phyloP scores from a whole-genome alignment of 1,139 yeast genomes.

The Geotrichum phurueaensis region DNA sequence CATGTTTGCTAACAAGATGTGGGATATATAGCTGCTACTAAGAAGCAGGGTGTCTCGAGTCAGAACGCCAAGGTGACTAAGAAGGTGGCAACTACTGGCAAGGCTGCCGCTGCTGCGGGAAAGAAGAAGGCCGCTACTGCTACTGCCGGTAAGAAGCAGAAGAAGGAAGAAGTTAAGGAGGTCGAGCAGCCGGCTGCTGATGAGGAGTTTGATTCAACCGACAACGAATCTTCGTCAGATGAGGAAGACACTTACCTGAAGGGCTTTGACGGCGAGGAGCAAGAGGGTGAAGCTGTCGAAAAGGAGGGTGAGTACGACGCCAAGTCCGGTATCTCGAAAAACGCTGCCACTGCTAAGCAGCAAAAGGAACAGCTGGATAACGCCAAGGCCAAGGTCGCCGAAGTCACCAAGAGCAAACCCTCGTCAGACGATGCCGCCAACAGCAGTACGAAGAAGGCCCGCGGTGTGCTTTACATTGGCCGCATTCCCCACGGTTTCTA shows the following conservation, averaged over 20 bases:
- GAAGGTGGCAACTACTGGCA: slow-evolving; percentile 10
- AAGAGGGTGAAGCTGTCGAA: slow-evolving; percentile 17
- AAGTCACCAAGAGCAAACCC: slow-evolving; percentile 16
- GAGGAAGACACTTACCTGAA: slow-evolving; percentile 23
- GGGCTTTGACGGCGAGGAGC: slow-evolving; percentile 27
- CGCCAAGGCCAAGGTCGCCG: slow-evolving; percentile 7
- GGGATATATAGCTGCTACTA: slow-evolving; percentile 4
- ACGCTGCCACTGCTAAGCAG: slow-evolving; percentile 6
- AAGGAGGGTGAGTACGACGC: slow-evolving; percentile 19
- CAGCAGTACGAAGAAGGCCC: slow-evolving; percentile 26
- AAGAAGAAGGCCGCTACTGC: slow-evolving; percentile 8
- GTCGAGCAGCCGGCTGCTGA: slow-evolving; percentile 32
- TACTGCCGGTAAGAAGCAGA: slow-evolving; percentile 17
- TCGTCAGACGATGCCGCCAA: slow-evolving; percentile 29
- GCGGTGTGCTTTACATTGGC: slow-evolving; percentile 81
- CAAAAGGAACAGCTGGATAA: slow-evolving; percentile 18
- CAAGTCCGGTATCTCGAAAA: slow-evolving; percentile 9
- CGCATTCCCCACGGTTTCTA: slow-evolving; percentile 90
- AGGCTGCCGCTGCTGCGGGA: not conserved
- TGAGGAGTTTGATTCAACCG: slow-evolving; percentile 28
- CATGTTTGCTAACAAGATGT: not conserved
- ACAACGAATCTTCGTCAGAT: slow-evolving; percentile 25
- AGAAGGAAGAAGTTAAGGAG: slow-evolving; percentile 27
- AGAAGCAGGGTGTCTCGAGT: slow-evolving; percentile 13
- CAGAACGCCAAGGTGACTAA: slow-evolving; percentile 18